phyloP scores from a whole-genome alignment of 1,284 basidiomycete species.

The Laetiporus sulphureus region DNA sequence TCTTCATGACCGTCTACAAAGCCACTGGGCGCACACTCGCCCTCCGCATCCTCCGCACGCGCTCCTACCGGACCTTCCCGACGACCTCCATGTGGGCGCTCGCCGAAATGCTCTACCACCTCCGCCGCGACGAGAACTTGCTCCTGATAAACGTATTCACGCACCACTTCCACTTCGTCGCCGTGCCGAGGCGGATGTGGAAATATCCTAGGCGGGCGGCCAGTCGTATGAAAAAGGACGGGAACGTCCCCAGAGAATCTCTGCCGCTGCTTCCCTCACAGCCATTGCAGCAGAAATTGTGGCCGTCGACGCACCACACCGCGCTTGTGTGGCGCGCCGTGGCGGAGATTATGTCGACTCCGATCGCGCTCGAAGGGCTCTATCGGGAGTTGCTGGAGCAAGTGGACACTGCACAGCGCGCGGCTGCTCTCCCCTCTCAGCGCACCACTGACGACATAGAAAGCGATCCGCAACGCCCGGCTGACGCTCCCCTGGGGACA shows the following conservation, averaged over 20 bases:
- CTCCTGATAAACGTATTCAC: conserved; percentile 22
- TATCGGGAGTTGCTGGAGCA: conserved; percentile 23
- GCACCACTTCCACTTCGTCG: conserved; percentile 28
- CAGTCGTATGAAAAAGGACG: neutral
- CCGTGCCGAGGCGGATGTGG: conserved; percentile 23
- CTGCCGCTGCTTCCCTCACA: conserved; percentile 2
- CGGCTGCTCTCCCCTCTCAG: too few relatives aligned
- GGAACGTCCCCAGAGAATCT: neutral
- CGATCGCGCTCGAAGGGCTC: conserved; percentile 15
- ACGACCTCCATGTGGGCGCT: conserved; percentile 27
- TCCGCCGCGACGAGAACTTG: conserved; percentile 14
- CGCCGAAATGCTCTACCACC: conserved; percentile 31
- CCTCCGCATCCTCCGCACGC: conserved; percentile 14
- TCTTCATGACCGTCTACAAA: conserved; percentile 16
- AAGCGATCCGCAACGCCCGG: neutral
- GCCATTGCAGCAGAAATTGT: conserved; percentile 20
- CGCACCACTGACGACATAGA: neutral
- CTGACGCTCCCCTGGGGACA: too few relatives aligned
- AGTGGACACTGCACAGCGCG: conserved; percentile 8
- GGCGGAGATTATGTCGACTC: conserved; percentile 10
- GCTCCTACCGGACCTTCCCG: conserved; percentile 12
- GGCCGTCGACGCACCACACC: conserved; percentile 28
- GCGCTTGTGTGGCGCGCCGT: conserved; percentile 33
- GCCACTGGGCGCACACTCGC: conserved; percentile 2
- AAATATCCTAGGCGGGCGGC: neutral